phyloP scores from a whole-genome alignment of 371 early-diverging fungal genomes.

The Mortierella sp. region DNA sequence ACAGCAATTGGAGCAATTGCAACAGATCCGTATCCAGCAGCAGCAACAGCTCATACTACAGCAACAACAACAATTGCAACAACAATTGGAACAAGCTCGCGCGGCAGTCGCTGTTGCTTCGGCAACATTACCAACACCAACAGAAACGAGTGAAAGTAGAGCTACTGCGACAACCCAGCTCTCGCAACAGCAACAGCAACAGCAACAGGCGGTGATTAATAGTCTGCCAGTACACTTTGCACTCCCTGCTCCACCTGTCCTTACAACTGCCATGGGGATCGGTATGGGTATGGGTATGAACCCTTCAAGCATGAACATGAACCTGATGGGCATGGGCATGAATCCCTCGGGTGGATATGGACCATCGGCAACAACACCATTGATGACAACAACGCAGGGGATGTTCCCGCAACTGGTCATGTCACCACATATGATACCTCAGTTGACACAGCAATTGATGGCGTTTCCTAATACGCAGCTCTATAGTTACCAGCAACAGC shows the following conservation, averaged over 20 bases:
- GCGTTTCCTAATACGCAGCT: conserved; percentile 3
- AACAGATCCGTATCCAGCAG: conserved; percentile 38
- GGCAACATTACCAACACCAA: neutral
- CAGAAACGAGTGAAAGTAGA: neutral
- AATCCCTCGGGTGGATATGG: neutral
- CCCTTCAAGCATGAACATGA: conserved; percentile 16
- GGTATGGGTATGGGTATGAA: conserved; percentile 42
- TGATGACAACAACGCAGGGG: conserved; percentile 1
- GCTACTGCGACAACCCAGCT: neutral
- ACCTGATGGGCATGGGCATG: conserved; percentile 17
- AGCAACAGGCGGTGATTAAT: conserved; percentile 8
- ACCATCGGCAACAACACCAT: neutral
- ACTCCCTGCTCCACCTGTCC: conserved; percentile 31
- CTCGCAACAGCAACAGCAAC: neutral
- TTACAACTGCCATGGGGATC: conserved; percentile 40
- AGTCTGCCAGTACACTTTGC: conserved; percentile 26
- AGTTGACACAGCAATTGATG: conserved; percentile 7
- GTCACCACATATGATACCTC: conserved; percentile 11
- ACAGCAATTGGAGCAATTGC: conserved; percentile 30
- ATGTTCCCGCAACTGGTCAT: conserved; percentile 9
- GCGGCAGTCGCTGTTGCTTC: conserved; percentile 9
- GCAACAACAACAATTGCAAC: conserved; percentile 37
- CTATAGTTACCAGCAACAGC: conserved; percentile 14
- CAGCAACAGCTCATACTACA: conserved; percentile 26
- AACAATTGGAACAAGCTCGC: conserved; percentile 36